Evolutionary conservation across 148 eudicot genomes (phyloP), one percentile per base, ranked within the genome.

Genomic region (Mesembryanthemum crystallinum): DNA sequence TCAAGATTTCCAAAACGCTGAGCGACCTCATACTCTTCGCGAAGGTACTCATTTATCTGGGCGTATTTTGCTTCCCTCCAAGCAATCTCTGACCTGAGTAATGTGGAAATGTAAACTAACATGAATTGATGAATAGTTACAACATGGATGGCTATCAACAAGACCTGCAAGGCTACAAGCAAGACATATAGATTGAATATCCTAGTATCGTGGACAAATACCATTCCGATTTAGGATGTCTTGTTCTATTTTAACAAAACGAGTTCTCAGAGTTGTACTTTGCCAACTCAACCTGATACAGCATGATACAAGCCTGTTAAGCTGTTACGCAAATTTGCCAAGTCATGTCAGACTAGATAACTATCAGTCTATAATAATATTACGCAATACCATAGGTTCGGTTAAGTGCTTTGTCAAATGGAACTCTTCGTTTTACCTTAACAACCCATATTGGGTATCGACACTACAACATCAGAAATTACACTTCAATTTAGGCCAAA

Each of bases 11-110:
- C 98, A 81, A 94, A 94, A 30, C 98, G 89, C 60, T 92, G 98
- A 15, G 96, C 72, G 73, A 94, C 91, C 80, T 94, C 98, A 54
- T 89, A 94, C 73, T 94, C 98, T 74, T 94, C 98, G 7, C 97
- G 86, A 35, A 92, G 89, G 82, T 94, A 94, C 77, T 92, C 98
- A 39, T 80, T 82, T 79, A 94, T 90, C 76, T 83, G 88, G 5
- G 97, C 96, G 77, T 90, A 94, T 82, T 89, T 94, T 57, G 98
- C 97, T 51, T 89, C 91, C 73, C 96, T 90, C 98, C 97, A 92
- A 77, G 98, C 98, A 83, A 94, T 94, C 87, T 94, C 98, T 55
- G 98, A 94, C 85, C 98, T 94, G 88, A 72, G 65, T 27, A 77
- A 59, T 33, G 39, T 11, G 17, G 64, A 51, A 54, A 54, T 13